A percentile compares a stretch with the other conserved stretches of the same genome.
phyloP scores from a whole-genome alignment of 148 eudicot genomes.

The Rhododendron williamsianum region DNA sequence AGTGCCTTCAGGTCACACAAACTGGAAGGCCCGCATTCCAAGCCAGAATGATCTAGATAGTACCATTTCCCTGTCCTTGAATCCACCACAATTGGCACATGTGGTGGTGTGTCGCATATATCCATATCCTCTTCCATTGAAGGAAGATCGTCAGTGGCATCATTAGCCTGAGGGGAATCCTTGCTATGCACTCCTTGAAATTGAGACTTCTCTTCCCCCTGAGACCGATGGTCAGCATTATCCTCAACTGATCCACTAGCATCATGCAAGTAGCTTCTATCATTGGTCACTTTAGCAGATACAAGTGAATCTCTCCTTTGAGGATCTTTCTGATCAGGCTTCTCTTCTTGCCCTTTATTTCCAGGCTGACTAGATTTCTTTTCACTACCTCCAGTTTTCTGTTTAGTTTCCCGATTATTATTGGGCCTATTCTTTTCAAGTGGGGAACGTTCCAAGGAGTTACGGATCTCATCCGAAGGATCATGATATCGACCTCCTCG shows the following conservation, averaged over 20 bases:
- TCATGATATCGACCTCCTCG: slow-evolving; percentile 48
- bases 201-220: slow-evolving; percentile 32
- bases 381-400: slow-evolving; percentile 47
- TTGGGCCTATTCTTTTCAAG: slow-evolving; percentile 36
- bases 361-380: slow-evolving; percentile 35
- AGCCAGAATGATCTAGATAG: slow-evolving; percentile 76
- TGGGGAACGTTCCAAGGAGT: slow-evolving; percentile 51
- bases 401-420: slow-evolving; percentile 35
- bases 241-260: slow-evolving; percentile 30
- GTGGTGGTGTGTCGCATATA: slow-evolving; percentile 95
- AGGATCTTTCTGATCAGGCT: slow-evolving; percentile 34
- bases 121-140: slow-evolving; percentile 99
- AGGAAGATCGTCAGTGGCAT: slow-evolving; percentile 47
- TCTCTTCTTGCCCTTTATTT: slow-evolving; percentile 40
- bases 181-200: slow-evolving; percentile 19
- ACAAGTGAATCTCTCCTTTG: slow-evolving; percentile 25
- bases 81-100: slow-evolving; percentile 46
- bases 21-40: slow-evolving; percentile 78
- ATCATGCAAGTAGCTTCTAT: slow-evolving; percentile 27
- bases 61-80: slow-evolving; percentile 67
- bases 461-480: slow-evolving; percentile 54
- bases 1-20: slow-evolving; percentile 69
- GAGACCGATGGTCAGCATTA: slow-evolving; percentile 18
- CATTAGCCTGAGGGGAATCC: slow-evolving; percentile 39
- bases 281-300: slow-evolving; percentile 35